Base-by-base conservation (phyloP, 1,284 basidiomycete species). In the Phellinidium pouzarii region DNA sequence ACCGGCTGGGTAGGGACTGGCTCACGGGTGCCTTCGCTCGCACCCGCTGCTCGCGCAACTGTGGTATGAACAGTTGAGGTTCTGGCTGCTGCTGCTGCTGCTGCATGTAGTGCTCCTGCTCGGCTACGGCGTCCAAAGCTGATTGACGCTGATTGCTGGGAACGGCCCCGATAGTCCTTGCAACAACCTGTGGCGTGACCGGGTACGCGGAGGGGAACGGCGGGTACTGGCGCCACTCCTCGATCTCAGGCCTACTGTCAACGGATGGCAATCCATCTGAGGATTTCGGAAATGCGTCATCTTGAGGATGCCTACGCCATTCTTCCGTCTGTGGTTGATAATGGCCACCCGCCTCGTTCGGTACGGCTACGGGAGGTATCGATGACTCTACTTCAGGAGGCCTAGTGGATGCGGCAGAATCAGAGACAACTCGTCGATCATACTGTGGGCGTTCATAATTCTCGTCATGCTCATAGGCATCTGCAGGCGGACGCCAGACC, bases 161-260 rank as follows among this genome's bases (percentile, higher is more conserved):
- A 41, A 25, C 52, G 52, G 29, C 45, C 29, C 45, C 20, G 58
- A 54, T 64, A 60, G 61, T 56, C 12, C 50, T 37, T 1, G 57
- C 55, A 40, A 56, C 50, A 49, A 62, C 60, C 31, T 65, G 60
- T 19, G 79, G 77, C 20, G 78, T 80, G n/a, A 68, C 61, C 1
- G 72, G 73, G 50, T 78, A 78, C 42, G 77, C 76, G 14, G 77
- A 70, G 25, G 75, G 77, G 48, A 78, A 76, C 12, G 76, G 65
- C n/a, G 75, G 74, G 50, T 78, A 78, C 52, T 67, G 60, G 43
- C 72, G 64, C 73, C 73, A 76, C 37, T 76, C 69, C 3, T 69
- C 63, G 26, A 66, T 58, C 37, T n/a, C n/a, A n/a, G n/a, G n/a
- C n/a, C n/a, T n/a, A n/a, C n/a, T n/a, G n/a, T n/a, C n/a, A n/a